These are phyloP conservation scores for Backusella macrospora DNA, from an alignment of 192 early-diverging fungal genomes.

Conservation along the genomic window DNA sequence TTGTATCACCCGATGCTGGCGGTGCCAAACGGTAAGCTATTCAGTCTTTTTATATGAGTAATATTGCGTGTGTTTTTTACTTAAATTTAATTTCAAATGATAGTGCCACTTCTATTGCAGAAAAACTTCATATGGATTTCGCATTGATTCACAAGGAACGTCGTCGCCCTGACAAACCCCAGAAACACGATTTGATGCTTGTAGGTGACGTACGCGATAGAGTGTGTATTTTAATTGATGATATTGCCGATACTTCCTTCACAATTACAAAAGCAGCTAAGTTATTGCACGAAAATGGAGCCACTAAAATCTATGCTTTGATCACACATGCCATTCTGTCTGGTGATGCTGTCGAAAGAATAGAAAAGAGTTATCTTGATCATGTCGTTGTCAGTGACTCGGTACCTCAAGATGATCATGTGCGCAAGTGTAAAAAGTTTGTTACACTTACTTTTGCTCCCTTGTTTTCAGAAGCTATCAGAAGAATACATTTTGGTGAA, in stretches of 20 bases:
- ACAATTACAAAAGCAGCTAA: slow-evolving; percentile 90
- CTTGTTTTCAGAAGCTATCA: slow-evolving; percentile 91
- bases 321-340: slow-evolving; percentile 93
- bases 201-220: slow-evolving; percentile 91
- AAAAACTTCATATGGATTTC: slow-evolving; percentile 94
- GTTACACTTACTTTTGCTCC: slow-evolving; percentile 83
- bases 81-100: not conserved
- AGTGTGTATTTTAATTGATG: slow-evolving; percentile 89
- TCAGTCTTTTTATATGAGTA: not conserved
- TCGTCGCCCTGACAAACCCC: slow-evolving; percentile 58
- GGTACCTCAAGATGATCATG: slow-evolving; percentile 89
- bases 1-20: slow-evolving; percentile 97
- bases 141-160: slow-evolving; percentile 97
- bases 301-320: slow-evolving; percentile 88
- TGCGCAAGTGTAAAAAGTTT: slow-evolving; percentile 76
- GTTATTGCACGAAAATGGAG: slow-evolving; percentile 83
- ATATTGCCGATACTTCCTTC: slow-evolving; percentile 93
- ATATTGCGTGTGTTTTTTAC: not conserved
- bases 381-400: slow-evolving; percentile 92
- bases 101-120: slow-evolving; percentile 84
- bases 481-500: slow-evolving; percentile 96
- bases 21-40: slow-evolving; percentile 85
- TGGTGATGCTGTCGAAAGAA: slow-evolving; percentile 78
- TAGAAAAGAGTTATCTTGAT: slow-evolving; percentile 79
- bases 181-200: slow-evolving; percentile 81